A percentile compares a stretch with the other conserved stretches of the same genome.
Evolutionary conservation across 1,284 basidiomycete species (phyloP).

Genomic region (Trichosporon asahii): DNA sequence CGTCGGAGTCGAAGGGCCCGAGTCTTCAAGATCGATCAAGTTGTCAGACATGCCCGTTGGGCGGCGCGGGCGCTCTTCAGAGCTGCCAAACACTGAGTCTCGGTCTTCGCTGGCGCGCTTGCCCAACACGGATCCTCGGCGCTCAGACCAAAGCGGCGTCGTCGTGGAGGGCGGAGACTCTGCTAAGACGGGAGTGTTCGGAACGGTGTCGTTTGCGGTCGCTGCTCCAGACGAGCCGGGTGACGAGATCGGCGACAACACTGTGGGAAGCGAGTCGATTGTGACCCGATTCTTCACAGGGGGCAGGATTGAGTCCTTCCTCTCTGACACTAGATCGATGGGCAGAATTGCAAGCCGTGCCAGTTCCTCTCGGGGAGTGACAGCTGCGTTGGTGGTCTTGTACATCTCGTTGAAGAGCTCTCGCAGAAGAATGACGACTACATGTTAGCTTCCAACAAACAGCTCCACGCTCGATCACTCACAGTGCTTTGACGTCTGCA

Average conservation of each 20-base stretch:
- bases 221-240: constrained; percentile 34
- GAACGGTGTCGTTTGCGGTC: constrained; percentile 25
- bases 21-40: constrained; percentile 17
- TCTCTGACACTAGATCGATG: constrained; percentile 20
- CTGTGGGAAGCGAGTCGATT: constrained; percentile 17
- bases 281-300: constrained; percentile 17
- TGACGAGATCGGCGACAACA: constrained; percentile 23
- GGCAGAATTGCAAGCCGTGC: constrained; percentile 48
- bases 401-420: constrained; percentile 45
- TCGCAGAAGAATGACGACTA: constrained; percentile 43
- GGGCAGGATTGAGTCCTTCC: constrained; percentile 7
- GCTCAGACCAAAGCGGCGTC: background rate
- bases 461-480: constrained; percentile 11
- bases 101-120: constrained; percentile 46
- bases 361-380: constrained; percentile 48
- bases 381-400: constrained; percentile 38
- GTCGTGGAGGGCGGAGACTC: background rate
- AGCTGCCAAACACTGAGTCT: constrained; percentile 36
- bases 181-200: constrained; percentile 14
- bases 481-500: constrained; percentile 37
- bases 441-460: constrained; percentile 8
- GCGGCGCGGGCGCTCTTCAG: constrained; percentile 24
- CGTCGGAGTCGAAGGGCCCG: background rate
- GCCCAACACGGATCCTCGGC: constrained; percentile 32
- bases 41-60: constrained; percentile 1